phyloP scores from a whole-genome alignment of 805 yeast species.

The Candida rishiriensis region DNA sequence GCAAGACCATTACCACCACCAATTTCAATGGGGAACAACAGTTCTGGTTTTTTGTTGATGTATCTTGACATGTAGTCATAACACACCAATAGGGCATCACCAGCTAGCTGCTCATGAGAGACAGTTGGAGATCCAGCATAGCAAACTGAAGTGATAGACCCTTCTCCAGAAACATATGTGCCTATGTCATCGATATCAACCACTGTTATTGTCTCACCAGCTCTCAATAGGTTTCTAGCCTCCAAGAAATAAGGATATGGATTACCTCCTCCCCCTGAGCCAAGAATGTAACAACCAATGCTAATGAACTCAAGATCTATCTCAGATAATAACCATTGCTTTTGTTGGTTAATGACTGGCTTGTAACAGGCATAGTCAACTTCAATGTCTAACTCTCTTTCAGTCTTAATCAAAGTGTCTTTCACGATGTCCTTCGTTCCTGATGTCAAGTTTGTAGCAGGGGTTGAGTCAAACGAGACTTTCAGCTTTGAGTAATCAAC shows the following conservation, averaged over 20 bases:
- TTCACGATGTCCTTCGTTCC: constrained; percentile 3
- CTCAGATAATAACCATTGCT: constrained; percentile 38
- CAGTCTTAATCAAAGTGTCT: constrained; percentile 7
- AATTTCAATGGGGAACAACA: constrained; percentile 36
- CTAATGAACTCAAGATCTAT: constrained; percentile 39
- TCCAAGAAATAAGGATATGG: constrained; percentile 39
- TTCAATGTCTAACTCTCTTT: constrained; percentile 14
- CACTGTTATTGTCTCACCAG: constrained; percentile 33
- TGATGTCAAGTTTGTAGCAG: neutral
- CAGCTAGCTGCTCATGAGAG: constrained; percentile 37
- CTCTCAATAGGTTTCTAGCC: constrained; percentile 28
- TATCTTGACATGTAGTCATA: constrained; percentile 27
- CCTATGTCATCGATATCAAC: constrained; percentile 32
- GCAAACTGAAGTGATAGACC: constrained; percentile 31
- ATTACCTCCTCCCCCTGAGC: constrained; percentile 50
- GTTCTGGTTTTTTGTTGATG: constrained; percentile 26
- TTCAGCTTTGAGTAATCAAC: constrained; percentile 31
- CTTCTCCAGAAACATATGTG: constrained; percentile 23
- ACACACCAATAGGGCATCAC: constrained; percentile 34
- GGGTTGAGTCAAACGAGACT: neutral
- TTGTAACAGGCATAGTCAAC: constrained; percentile 27
- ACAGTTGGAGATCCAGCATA: constrained; percentile 47
- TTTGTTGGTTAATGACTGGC: constrained; percentile 27
- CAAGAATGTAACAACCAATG: constrained; percentile 43
- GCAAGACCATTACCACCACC: constrained; percentile 42